Base-by-base conservation (phyloP, 345 rosid species). In the Fremontodendron californicum region DNA sequence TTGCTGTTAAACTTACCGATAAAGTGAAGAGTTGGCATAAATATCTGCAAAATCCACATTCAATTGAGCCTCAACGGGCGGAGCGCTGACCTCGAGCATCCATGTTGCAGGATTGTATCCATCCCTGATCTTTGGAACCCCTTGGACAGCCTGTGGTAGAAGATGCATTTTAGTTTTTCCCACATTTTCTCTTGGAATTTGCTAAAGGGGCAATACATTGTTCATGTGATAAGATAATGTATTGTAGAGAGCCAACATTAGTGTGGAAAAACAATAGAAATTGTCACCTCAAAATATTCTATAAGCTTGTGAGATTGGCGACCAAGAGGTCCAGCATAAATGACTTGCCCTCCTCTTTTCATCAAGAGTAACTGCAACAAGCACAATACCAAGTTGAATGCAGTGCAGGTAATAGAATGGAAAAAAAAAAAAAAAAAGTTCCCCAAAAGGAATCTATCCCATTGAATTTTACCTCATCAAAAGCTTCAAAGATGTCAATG, bases 401-500 rank as follows among this genome's bases (percentile, higher is more conserved):
- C n/a, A n/a, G n/a, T 57, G 63, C 33, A 57, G 33, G 63, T 13
- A 57, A 23, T 23, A 55, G 15, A 57, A 57, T 2, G 0, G 9
- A 25, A 37, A 37, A 33, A 33, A 33, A 33, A 33, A 1, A 1
- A 33, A 33, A 57, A 57, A 33, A 81, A 87, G 11, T n/a, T 96
- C 92, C 91, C 84, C 37, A 89, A 90, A 45, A 82, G 43, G 95
- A 97, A 79, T 92, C 97, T 29, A 93, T 82, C 54, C 93, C 93
- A 25, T 42, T 37, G 25, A 78, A n/a, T 43, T 64, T 67, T 43
- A 92, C 97, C 94, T 94, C 98, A 71, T 94, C 98, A 18, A 92
- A 94, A 57, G 97, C 86, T 82, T 94, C 98, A 57, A 94, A 94
- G 70, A 94, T 92, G 84, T 94, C 97, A 3, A 94, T 91, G 82